phyloP scores from a whole-genome alignment of 2,329 filamentous ascomycete species.

The Aschersonia sp. region DNA sequence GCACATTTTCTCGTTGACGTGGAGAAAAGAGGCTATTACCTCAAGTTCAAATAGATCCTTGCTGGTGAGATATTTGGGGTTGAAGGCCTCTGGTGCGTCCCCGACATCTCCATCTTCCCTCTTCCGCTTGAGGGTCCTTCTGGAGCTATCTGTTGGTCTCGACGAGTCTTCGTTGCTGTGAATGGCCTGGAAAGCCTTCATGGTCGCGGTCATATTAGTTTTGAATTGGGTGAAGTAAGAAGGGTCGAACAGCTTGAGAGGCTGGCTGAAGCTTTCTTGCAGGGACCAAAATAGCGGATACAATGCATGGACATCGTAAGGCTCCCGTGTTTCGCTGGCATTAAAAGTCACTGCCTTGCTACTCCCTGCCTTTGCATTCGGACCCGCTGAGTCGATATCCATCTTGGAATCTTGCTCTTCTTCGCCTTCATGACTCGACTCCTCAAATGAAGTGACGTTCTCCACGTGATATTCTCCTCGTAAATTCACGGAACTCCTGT shows the following conservation, averaged over 20 bases:
- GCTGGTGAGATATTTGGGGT: conserved; percentile 97
- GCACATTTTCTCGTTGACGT: not conserved
- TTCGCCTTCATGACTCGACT: conserved; percentile 18
- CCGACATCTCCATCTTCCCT: conserved; percentile 38
- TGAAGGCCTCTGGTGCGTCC: conserved; percentile 45
- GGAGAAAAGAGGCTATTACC: conserved; percentile 30
- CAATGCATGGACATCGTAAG: conserved; percentile 53
- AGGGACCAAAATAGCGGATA: conserved; percentile 93
- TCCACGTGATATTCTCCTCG: conserved; percentile 92
- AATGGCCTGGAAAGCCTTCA: conserved; percentile 37
- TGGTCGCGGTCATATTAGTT: conserved; percentile 54
- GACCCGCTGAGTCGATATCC: conserved; percentile 46
- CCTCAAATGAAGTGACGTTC: conserved; percentile 75
- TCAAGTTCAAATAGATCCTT: conserved; percentile 91
- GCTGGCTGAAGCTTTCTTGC: conserved; percentile 84
- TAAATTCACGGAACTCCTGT: conserved; percentile 94
- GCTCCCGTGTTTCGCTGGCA: conserved; percentile 31
- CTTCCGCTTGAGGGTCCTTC: conserved; percentile 58
- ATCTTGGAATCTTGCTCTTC: conserved; percentile 24
- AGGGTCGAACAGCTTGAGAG: conserved; percentile 64
- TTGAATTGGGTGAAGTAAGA: conserved; percentile 70
- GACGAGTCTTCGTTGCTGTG: conserved; percentile 32
- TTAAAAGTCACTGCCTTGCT: conserved; percentile 27
- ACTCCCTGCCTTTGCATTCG: conserved; percentile 1
- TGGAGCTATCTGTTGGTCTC: conserved; percentile 48